Evolutionary conservation across 2,329 filamentous ascomycete genomes (phyloP).

Genomic region (Orbilia javanica): DNA sequence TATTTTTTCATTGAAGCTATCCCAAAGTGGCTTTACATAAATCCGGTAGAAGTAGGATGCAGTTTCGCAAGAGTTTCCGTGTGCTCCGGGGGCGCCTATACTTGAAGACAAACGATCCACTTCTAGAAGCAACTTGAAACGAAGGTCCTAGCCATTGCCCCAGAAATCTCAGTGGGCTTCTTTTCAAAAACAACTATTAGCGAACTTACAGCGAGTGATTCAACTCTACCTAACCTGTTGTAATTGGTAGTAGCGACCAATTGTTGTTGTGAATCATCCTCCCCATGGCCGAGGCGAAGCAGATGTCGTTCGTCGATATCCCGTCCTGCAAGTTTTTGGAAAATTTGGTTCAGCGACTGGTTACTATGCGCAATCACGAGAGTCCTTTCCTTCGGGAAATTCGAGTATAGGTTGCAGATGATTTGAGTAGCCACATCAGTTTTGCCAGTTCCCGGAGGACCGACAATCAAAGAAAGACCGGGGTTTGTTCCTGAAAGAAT

Average conservation of each 20-base stretch:
- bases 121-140: conserved; percentile 81
- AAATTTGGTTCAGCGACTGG: conserved; percentile 95
- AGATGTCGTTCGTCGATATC: conserved; percentile 97
- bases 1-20: conserved; percentile 77
- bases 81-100: conserved; percentile 89
- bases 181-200: neutral
- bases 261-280: conserved; percentile 85
- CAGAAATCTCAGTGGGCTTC: neutral
- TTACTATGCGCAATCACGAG: conserved; percentile 96
- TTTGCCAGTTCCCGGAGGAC: conserved; percentile 95
- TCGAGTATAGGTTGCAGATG: conserved; percentile 98
- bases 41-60: conserved; percentile 96
- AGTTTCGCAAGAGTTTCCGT: conserved; percentile 95
- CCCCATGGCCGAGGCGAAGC: conserved; percentile 90
- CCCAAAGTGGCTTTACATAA: conserved; percentile 89
- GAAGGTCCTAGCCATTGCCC: conserved; percentile 74
- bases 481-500: conserved; percentile 95
- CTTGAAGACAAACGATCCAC: conserved; percentile 87
- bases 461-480: conserved; percentile 91
- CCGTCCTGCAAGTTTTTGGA: conserved; percentile 95
- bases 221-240: conserved; percentile 93
- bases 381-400: conserved; percentile 92
- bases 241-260: conserved; percentile 80
- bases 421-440: conserved; percentile 99
- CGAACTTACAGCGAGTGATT: conserved; percentile 78